Conservation (phyloP, 768 basidiomycete genomes). For the Termitomyces sp. region DNA sequence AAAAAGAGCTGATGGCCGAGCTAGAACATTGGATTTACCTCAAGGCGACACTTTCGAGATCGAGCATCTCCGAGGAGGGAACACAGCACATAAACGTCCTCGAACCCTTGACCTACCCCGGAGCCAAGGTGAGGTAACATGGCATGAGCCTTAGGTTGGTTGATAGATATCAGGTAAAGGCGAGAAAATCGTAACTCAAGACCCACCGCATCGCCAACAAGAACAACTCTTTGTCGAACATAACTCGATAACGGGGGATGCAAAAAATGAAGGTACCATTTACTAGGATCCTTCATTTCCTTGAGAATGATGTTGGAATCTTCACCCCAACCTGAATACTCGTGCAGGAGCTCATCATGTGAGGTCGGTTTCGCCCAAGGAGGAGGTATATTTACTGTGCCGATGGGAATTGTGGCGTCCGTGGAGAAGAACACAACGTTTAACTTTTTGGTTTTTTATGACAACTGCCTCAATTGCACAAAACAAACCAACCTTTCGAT, state of each 20-base stretch:
- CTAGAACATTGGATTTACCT: constrained; percentile 23
- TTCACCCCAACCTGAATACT: constrained; percentile 40
- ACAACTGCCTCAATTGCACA: not conserved
- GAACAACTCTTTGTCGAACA: constrained; percentile 38
- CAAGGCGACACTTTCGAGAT: constrained; percentile 33
- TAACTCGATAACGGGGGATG: constrained; percentile 40
- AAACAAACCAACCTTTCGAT: constrained; percentile 29
- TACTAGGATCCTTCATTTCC: constrained; percentile 38
- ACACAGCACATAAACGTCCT: constrained; percentile 45
- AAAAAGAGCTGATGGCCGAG: not conserved
- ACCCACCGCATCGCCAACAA: constrained; percentile 51
- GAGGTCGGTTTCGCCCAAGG: constrained; percentile 40
- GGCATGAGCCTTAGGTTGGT: constrained; percentile 41
- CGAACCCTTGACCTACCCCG: constrained; percentile 56
- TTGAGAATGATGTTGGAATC: constrained; percentile 37
- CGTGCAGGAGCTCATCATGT: constrained; percentile 36
- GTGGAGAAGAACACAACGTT: constrained; percentile 44
- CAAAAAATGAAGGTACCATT: constrained; percentile 49
- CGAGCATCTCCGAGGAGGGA: constrained; percentile 39
- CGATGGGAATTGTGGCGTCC: constrained; percentile 22
- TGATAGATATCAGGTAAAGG: not conserved
- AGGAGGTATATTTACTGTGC: constrained; percentile 21
- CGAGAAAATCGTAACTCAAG: not conserved
- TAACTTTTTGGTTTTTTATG: constrained; percentile 20
- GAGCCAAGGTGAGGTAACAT: constrained; percentile 58